A percentile compares a stretch with the other conserved stretches of the same genome.
Conservation (phyloP, 164 flowering plant genomes). For the Piper betle region DNA sequence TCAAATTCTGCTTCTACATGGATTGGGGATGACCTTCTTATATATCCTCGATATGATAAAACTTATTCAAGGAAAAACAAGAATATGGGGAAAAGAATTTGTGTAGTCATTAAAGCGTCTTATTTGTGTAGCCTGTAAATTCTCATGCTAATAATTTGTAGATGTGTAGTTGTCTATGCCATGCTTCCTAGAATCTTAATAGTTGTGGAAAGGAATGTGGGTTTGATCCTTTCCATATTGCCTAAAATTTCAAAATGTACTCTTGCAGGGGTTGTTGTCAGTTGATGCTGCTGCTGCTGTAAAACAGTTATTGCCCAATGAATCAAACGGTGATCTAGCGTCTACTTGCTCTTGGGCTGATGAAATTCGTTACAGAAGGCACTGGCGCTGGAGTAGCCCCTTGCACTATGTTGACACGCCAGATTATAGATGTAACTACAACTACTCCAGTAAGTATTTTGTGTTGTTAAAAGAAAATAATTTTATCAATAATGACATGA, state of each 20-base stretch:
- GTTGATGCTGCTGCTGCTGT: slow-evolving; percentile 54
- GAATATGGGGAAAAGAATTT: too few relatives aligned
- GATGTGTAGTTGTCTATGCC: too few relatives aligned
- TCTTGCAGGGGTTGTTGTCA: slow-evolving; percentile 44
- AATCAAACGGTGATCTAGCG: slow-evolving; percentile 80
- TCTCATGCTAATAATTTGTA: too few relatives aligned
- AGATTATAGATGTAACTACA: slow-evolving; percentile 79
- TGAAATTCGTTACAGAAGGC: slow-evolving; percentile 34
- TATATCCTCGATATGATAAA: too few relatives aligned
- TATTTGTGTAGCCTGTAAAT: too few relatives aligned
- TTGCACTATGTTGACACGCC: slow-evolving; percentile 86
- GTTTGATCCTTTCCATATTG: background rate
- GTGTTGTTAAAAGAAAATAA: background rate
- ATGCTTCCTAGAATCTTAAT: too few relatives aligned
- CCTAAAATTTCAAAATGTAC: background rate
- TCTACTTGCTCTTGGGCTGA: slow-evolving; percentile 89
- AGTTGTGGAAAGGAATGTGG: too few relatives aligned
- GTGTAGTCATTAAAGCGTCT: too few relatives aligned
- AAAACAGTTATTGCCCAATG: slow-evolving; percentile 60
- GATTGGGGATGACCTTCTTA: too few relatives aligned
- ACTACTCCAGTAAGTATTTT: slow-evolving; percentile 59
- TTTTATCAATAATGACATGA: background rate
- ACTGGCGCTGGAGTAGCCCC: slow-evolving; percentile 67
- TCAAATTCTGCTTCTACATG: too few relatives aligned
- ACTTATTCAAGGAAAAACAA: too few relatives aligned